Evolutionary conservation across 345 rosid genomes (phyloP), one percentile per base, ranked within the genome.

Genomic region (Lumnitzera littorea): DNA sequence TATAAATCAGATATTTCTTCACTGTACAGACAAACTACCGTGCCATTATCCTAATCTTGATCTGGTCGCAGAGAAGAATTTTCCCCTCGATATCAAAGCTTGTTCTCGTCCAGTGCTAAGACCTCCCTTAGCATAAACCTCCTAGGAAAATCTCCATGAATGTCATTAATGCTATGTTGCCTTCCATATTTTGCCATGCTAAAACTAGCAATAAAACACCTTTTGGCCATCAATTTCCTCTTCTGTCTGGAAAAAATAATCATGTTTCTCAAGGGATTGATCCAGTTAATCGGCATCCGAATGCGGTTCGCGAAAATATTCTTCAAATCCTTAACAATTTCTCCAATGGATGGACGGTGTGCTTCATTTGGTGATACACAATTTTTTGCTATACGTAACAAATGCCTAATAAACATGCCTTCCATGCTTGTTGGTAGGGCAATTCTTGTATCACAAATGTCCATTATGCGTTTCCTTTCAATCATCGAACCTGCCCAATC

Each of bases 401-500:
- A 16, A 29, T 78, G 62, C 66, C 20, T 20, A 20, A 56, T 62
- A 15, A 79, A 55, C 31, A 62, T 64, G 51, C 65, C 67, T 47
- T 70, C 67, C 67, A 73, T 61, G 64, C 46, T 60, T 2, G 31
- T 13, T 0, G 86, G 84, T 63, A 72, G 36, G 5, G 71, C 53
- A 51, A 78, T 61, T 58, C 82, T 82, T 9, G 70, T 16, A 62
- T 82, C 79, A 46, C 78, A 80, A 13, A 88, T 66, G 49, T 72
- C 80, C 62, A 8, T 48, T 29, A 58, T 2, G 55, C 56, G 69
- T 24, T 70, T 67, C 60, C 64, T 67, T 7, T 69, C 15, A 6
- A 84, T 80, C 63, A 81, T 66, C 13, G 85, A 76, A 29, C 68
- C 15, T 50, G 89, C 86, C 97, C 97, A 91, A 7, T 91, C 89